phyloP scores from a whole-genome alignment of 73 alveolate species.

The Paramecium biaurelia region DNA sequence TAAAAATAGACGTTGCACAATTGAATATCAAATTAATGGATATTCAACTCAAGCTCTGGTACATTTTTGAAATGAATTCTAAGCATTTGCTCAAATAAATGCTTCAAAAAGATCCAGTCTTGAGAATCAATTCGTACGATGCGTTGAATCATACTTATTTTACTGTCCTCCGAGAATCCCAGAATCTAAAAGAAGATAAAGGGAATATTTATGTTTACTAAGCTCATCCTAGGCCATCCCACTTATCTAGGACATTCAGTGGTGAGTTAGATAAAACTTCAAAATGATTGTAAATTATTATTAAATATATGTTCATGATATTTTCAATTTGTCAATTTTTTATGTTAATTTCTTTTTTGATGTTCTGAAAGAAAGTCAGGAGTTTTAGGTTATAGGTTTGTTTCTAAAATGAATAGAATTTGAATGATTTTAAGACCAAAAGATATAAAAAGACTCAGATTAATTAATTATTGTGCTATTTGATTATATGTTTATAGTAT shows the following conservation, averaged over 20 bases:
- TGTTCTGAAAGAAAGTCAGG: not conserved
- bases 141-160: slow-evolving; percentile 11
- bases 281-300: not conserved
- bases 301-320: not conserved
- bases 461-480: not conserved
- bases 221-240: slow-evolving; percentile 26
- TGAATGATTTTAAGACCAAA: not conserved
- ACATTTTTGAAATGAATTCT: not conserved
- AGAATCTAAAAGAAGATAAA: not conserved
- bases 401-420: not conserved
- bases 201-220: slow-evolving; percentile 16
- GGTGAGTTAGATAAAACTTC: not conserved
- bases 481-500: not conserved
- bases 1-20: slow-evolving; percentile 9
- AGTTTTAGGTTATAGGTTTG: not conserved
- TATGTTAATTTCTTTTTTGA: not conserved
- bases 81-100: slow-evolving; percentile 4
- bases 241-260: not conserved
- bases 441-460: not conserved
- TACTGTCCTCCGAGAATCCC: slow-evolving; percentile 3
- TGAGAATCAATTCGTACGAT: not conserved
- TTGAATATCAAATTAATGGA: slow-evolving; percentile 34
- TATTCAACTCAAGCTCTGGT: slow-evolving; percentile 10
- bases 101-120: slow-evolving; percentile 12
- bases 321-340: not conserved